Evolutionary conservation across 2,329 filamentous ascomycete species (phyloP).

Genomic region (Colletotrichum sp.): DNA sequence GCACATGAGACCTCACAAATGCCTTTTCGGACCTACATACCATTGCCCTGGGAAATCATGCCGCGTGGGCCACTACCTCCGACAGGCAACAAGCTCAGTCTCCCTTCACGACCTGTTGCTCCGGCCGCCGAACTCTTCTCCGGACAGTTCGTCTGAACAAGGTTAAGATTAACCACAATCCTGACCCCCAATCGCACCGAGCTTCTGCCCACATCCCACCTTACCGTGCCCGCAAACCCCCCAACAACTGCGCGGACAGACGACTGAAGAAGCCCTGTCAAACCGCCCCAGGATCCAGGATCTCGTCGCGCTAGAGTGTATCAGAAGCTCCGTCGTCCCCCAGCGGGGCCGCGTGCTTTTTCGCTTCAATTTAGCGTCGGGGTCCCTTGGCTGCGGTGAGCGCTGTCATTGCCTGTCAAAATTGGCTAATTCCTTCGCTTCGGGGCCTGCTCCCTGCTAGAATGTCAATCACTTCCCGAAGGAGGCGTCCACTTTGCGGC

Average conservation of each 20-base stretch:
- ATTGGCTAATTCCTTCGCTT: background rate
- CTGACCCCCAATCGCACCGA: background rate
- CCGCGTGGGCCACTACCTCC: background rate
- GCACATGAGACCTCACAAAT: background rate
- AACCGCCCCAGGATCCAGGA: background rate
- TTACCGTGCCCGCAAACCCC: background rate
- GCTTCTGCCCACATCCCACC: background rate
- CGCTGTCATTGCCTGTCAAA: background rate
- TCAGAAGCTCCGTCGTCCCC: background rate
- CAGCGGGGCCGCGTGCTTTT: background rate
- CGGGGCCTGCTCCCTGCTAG: background rate
- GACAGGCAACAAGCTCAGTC: background rate
- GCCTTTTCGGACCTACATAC: background rate
- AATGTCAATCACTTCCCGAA: conserved; percentile 1
- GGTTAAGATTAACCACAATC: background rate
- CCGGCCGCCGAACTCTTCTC: background rate
- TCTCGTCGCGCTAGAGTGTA: background rate
- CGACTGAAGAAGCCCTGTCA: background rate
- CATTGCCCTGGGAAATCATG: background rate
- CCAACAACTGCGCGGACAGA: background rate
- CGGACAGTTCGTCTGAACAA: background rate
- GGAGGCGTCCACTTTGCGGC: background rate
- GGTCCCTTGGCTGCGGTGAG: background rate
- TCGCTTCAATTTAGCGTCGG: background rate
- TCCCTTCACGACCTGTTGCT: background rate